Evolutionary conservation across 2,329 filamentous ascomycete genomes (phyloP), one percentile per base, ranked within the genome.

Genomic region (Ophiostoma himal-ulmi): DNA sequence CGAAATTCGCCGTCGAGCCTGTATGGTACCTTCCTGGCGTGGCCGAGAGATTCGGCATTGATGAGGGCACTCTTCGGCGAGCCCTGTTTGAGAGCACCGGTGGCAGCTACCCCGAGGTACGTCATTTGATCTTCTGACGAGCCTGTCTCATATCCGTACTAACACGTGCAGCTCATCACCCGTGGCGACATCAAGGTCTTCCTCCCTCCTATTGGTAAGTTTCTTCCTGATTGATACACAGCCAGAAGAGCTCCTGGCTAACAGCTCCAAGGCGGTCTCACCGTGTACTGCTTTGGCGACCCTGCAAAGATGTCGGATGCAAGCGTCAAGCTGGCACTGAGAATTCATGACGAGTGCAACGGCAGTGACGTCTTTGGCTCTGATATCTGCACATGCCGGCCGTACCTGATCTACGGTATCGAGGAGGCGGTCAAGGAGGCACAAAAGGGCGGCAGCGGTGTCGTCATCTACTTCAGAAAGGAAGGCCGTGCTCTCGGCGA

Each of bases 391-490:
- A 98, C 95, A 13, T 98, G 94, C 80, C 87, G 92, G 70, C 95
- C 95, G 20, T 98, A 98, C 78, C 88, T 98, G 71, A 96, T 96
- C 77, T 98, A 96, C 78, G 95, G 95, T 72, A 96, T 99, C 73
- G 93, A 97, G 77, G 95, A 99, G 80, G 95, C 95, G 14, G 94
- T 99, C 75, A 97, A 96, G 77, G 93, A 98, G 81, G 95, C 95
- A 13, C 95, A 98, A 78, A 93, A 91, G 70, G 94, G 94, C 69
- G 94, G 94, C 67, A 94, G 91, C 75, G 94, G 94, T 70, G 93
- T 97, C 30, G 95, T 98, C 69, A 97, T 98, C 78, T 99, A 99
- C 80, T 99, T 98, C 87, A 89, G 95, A 75, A 99, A 99, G 79
- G 95, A 99, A 82, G 95, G 95, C 41, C 88, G 95, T 75, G 95